Evolutionary conservation across 495 filamentous ascomycete genomes (phyloP).

Genomic region (Echria macrotheca): DNA sequence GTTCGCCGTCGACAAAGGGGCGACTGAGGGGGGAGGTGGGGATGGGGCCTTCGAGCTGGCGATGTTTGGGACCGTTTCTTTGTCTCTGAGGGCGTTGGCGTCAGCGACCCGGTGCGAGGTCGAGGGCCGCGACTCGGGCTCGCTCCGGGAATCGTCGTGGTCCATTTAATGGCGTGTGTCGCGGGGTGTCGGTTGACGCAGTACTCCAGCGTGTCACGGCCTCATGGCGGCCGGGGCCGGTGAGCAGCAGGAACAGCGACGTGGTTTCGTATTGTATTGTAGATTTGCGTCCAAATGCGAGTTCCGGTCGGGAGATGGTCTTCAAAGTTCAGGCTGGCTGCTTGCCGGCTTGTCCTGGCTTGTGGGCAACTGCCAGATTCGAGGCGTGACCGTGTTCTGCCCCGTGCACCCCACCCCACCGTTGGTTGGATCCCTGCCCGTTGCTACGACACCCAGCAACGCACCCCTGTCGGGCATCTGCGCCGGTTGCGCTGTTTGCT

Average conservation of each 20-base stretch:
- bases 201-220: constrained; percentile 4
- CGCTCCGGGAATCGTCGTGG: constrained; percentile 13
- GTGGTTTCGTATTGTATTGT: background rate
- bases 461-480: background rate
- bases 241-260: background rate
- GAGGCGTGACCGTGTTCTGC: constrained; percentile 9
- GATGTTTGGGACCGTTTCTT: constrained; percentile 10
- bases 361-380: background rate
- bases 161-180: constrained; percentile 13
- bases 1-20: constrained; percentile 8
- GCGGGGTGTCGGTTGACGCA: constrained; percentile 2
- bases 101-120: constrained; percentile 14
- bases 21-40: constrained; percentile 5
- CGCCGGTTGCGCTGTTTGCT: background rate
- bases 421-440: constrained; percentile 1
- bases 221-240: background rate
- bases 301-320: background rate
- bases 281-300: background rate
- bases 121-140: constrained; percentile 19
- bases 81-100: background rate
- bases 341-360: background rate
- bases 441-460: constrained; percentile 10
- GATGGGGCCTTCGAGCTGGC: too few relatives aligned
- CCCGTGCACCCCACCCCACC: constrained; percentile 7
- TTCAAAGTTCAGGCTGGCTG: background rate